Evolutionary conservation across 345 rosid species (phyloP).

Genomic region (Trapa bicornis): DNA sequence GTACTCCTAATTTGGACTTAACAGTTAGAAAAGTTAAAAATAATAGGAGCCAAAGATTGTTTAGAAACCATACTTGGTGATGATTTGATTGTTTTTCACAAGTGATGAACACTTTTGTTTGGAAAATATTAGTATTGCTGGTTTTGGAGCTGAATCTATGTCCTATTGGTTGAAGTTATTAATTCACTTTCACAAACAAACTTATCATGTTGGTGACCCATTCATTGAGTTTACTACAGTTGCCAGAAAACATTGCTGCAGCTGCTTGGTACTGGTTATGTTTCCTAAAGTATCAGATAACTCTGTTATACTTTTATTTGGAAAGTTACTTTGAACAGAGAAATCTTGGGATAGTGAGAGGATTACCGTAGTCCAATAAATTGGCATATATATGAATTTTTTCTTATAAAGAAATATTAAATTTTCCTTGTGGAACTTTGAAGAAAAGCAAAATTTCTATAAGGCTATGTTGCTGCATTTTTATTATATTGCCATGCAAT

Average conservation of each 20-base stretch:
- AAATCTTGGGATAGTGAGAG: background rate
- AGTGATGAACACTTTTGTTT: too few species aligned
- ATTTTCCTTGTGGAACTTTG: background rate
- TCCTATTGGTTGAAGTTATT: background rate
- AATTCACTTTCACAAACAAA: background rate
- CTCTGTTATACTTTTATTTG: background rate
- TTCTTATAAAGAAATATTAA: background rate
- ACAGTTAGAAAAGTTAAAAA: background rate
- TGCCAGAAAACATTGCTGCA: background rate
- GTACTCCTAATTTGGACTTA: background rate
- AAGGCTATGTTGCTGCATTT: background rate
- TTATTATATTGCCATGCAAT: background rate
- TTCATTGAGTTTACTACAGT: background rate
- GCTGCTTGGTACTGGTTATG: background rate
- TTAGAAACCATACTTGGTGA: too few species aligned
- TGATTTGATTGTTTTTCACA: too few species aligned
- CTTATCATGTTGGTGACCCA: background rate
- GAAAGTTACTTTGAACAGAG: background rate
- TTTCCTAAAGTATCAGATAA: background rate
- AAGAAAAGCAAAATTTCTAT: background rate
- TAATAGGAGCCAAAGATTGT: too few species aligned
- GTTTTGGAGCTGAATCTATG: background rate
- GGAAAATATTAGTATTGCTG: too few species aligned
- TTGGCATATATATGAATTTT: background rate
- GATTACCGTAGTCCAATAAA: background rate